Evolutionary conservation across 2,329 filamentous ascomycete genomes (phyloP).

Genomic region (Aspergillus persii): DNA sequence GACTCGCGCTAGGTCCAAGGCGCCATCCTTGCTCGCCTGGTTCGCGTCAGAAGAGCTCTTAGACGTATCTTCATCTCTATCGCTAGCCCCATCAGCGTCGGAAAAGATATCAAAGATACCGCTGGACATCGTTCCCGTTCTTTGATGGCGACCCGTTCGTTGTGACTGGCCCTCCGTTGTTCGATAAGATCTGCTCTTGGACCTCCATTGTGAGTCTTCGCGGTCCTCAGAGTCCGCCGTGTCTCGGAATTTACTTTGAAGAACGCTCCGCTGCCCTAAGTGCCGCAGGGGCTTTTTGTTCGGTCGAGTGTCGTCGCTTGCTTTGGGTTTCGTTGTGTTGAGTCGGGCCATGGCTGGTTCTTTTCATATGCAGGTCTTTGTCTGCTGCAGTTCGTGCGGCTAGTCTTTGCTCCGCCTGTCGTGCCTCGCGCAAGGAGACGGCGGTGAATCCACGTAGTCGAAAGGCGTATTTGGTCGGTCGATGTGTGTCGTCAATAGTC

Average conservation of each 20-base stretch:
- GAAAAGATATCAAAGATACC: conserved; percentile 31
- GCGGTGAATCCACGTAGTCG: background rate
- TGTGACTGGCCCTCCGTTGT: conserved; percentile 11
- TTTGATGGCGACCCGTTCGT: conserved; percentile 16
- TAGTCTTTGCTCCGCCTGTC: background rate
- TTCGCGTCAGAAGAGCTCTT: conserved; percentile 3
- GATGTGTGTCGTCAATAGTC: background rate
- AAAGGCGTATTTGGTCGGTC: background rate
- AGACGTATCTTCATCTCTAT: conserved; percentile 12
- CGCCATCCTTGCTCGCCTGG: conserved; percentile 22
- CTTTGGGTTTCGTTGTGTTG: conserved; percentile 24
- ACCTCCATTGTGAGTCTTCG: conserved; percentile 11
- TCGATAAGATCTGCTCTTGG: conserved; percentile 4
- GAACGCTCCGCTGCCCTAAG: background rate
- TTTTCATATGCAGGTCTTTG: background rate
- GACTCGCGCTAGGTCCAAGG: conserved; percentile 30
- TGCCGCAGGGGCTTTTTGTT: background rate
- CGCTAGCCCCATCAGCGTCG: conserved; percentile 22
- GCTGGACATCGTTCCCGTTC: conserved; percentile 17
- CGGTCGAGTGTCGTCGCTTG: background rate
- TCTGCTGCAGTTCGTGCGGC: background rate
- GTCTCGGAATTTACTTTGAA: background rate
- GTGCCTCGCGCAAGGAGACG: background rate
- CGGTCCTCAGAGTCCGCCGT: background rate
- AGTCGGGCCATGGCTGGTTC: conserved; percentile 26